phyloP scores from a whole-genome alignment of 2,329 filamentous ascomycete genomes.

The Xylaria sp. region DNA sequence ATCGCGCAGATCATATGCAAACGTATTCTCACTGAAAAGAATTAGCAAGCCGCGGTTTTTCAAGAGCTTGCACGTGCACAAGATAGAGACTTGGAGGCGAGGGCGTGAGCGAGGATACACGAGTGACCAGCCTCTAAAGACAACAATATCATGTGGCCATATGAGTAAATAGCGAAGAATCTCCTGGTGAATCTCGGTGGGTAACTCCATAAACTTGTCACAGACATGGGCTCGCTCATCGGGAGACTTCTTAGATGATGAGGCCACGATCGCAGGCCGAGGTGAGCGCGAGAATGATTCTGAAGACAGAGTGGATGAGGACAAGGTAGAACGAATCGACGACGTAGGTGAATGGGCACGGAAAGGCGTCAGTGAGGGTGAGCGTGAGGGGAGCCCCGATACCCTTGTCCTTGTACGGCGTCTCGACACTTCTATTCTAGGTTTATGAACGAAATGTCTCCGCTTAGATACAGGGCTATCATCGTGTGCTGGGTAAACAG shows the following conservation, averaged over 20 bases:
- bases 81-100: conserved; percentile 45
- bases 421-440: neutral
- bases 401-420: conserved; percentile 20
- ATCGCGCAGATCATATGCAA: conserved; percentile 54
- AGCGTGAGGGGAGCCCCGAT: neutral
- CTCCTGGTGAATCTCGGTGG: conserved; percentile 42
- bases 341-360: no score
- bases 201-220: conserved; percentile 28
- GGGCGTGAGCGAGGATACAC: conserved; percentile 36
- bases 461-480: conserved; percentile 22
- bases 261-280: neutral
- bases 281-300: neutral
- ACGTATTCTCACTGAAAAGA: conserved; percentile 56
- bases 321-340: no score
- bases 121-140: conserved; percentile 43
- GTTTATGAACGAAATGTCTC: neutral
- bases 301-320: neutral
- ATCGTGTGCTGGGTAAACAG: conserved; percentile 25
- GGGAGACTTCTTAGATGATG: neutral
- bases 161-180: conserved; percentile 43
- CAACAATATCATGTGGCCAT: conserved; percentile 39
- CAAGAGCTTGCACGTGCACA: conserved; percentile 45
- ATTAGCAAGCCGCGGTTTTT: conserved; percentile 47
- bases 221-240: conserved; percentile 4
- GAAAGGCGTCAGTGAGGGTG: no score